Percentiles rank a stretch among this genome's conserved stretches.
phyloP scores from a whole-genome alignment of 2,329 filamentous ascomycete genomes.

The Volutella citrinella region DNA sequence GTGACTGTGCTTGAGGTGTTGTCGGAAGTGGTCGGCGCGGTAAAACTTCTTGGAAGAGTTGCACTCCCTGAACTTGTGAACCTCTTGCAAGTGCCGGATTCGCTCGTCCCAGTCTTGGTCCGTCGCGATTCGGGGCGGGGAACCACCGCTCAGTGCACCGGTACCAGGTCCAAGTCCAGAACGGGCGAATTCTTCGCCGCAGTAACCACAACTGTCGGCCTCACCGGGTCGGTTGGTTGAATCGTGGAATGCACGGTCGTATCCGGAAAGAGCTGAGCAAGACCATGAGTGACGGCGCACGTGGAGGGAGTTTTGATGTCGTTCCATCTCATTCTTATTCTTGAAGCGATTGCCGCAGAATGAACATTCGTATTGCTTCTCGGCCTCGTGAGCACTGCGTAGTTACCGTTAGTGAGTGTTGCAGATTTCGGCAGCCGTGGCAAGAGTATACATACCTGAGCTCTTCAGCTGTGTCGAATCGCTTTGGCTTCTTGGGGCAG shows the following conservation, averaged over 20 bases:
- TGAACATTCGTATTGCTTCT: slow-evolving; percentile 93
- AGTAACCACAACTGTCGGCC: slow-evolving; percentile 88
- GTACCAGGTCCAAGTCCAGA: slow-evolving; percentile 40
- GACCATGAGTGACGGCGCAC: slow-evolving; percentile 94
- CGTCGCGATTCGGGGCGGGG: slow-evolving; percentile 51
- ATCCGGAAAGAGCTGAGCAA: slow-evolving; percentile 78
- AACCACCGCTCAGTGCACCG: slow-evolving; percentile 31
- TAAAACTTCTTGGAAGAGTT: slow-evolving; percentile 99
- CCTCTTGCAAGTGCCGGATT: slow-evolving; percentile 80
- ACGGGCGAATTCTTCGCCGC: slow-evolving; percentile 80
- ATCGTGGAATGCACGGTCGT: slow-evolving; percentile 81
- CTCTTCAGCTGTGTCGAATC: slow-evolving; percentile 82
- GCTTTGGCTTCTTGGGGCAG: slow-evolving; percentile 95
- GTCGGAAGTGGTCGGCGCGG: slow-evolving; percentile 94
- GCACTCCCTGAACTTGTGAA: slow-evolving; percentile 97
- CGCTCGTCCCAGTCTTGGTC: slow-evolving; percentile 86
- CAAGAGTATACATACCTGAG: slow-evolving; percentile 67
- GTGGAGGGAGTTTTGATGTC: slow-evolving; percentile 93
- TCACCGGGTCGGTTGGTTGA: slow-evolving; percentile 65
- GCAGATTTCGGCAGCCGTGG: no score
- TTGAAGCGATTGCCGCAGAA: slow-evolving; percentile 97
- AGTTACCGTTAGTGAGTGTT: slow-evolving; percentile 4
- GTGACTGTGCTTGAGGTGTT: slow-evolving; percentile 97
- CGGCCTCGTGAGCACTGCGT: slow-evolving; percentile 77
- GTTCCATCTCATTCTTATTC: slow-evolving; percentile 97